A percentile compares a stretch with the other conserved stretches of the same genome.
phyloP scores from a whole-genome alignment of 768 basidiomycete genomes.

The Hemileccinum rubropunctum region DNA sequence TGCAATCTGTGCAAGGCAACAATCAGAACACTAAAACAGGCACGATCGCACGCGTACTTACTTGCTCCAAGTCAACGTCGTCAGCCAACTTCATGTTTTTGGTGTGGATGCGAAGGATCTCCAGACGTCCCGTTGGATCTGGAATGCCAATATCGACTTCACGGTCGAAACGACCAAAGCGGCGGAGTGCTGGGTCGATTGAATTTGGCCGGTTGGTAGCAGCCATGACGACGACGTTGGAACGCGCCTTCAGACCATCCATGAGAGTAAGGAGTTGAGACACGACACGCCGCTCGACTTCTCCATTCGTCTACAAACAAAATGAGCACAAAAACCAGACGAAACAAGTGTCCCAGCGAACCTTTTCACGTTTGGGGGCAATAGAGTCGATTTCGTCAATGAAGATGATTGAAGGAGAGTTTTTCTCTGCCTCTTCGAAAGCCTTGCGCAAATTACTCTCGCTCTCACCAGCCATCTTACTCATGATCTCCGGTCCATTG shows the following conservation, averaged over 20 bases:
- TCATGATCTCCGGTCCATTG: constrained; percentile 99
- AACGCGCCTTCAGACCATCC: constrained; percentile 98
- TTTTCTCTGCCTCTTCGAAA: constrained; percentile 99
- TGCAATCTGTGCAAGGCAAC: constrained; percentile 63
- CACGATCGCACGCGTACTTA: constrained; percentile 21
- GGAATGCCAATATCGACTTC: constrained; percentile 99
- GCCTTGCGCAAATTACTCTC: constrained; percentile 98
- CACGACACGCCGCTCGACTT: constrained; percentile 98
- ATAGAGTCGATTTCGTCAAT: constrained; percentile 99
- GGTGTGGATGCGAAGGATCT: constrained; percentile 98
- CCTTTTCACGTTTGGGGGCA: constrained; percentile 99
- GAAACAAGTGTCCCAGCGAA: constrained; percentile 23
- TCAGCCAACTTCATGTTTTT: constrained; percentile 99
- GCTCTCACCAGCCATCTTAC: constrained; percentile 99
- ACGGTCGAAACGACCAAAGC: constrained; percentile 98
- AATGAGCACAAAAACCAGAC: constrained; percentile 5
- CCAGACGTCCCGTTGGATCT: constrained; percentile 97
- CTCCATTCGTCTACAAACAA: constrained; percentile 82
- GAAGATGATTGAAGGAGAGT: constrained; percentile 99
- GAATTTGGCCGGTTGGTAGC: constrained; percentile 99
- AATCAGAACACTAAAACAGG: constrained; percentile 3
- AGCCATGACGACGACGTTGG: constrained; percentile 99
- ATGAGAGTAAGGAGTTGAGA: constrained; percentile 98
- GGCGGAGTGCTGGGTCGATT: constrained; percentile 96
- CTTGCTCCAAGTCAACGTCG: constrained; percentile 96